A percentile compares a stretch with the other conserved stretches of the same genome.
Evolutionary conservation across 2,329 filamentous ascomycete species (phyloP).

Genomic region (Claviceps capensis): DNA sequence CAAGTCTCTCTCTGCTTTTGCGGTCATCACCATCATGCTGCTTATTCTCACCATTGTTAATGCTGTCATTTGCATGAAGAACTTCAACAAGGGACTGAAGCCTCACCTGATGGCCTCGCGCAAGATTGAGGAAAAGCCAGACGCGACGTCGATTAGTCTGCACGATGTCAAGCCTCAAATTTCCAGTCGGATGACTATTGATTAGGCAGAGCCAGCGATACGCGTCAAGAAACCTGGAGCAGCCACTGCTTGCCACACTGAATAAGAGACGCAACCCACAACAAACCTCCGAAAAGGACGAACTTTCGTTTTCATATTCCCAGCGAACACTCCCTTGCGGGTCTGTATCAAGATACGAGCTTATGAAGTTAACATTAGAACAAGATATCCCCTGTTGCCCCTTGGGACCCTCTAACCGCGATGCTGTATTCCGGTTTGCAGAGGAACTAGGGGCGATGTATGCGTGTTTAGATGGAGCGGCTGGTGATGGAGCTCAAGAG

Average conservation of each 20-base stretch:
- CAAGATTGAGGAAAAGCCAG: slow-evolving; percentile 39
- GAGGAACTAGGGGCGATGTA: background rate
- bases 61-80: slow-evolving; percentile 73
- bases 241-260: background rate
- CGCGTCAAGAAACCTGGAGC: background rate
- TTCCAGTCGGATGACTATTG: slow-evolving; percentile 47
- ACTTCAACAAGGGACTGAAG: slow-evolving; percentile 84
- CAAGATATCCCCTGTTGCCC: background rate
- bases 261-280: background rate
- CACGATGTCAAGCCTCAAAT: slow-evolving; percentile 42
- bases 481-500: background rate
- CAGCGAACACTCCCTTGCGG: background rate
- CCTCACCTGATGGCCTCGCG: slow-evolving; percentile 55
- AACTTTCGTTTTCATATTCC: background rate
- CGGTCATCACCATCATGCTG: slow-evolving; percentile 78
- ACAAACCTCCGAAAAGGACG: background rate
- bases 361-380: slow-evolving; percentile 1
- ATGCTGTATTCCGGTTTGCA: slow-evolving; percentile 1
- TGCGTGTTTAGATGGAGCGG: background rate
- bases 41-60: slow-evolving; percentile 82
- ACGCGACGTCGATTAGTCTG: slow-evolving; percentile 40
- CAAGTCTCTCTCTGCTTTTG: slow-evolving; percentile 82
- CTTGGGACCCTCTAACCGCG: background rate
- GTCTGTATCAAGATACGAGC: slow-evolving; percentile 6
- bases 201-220: slow-evolving; percentile 25